phyloP scores from a whole-genome alignment of 225 moss, liverwort and hornwort species.

The Pseudisothecium myosuroides region DNA sequence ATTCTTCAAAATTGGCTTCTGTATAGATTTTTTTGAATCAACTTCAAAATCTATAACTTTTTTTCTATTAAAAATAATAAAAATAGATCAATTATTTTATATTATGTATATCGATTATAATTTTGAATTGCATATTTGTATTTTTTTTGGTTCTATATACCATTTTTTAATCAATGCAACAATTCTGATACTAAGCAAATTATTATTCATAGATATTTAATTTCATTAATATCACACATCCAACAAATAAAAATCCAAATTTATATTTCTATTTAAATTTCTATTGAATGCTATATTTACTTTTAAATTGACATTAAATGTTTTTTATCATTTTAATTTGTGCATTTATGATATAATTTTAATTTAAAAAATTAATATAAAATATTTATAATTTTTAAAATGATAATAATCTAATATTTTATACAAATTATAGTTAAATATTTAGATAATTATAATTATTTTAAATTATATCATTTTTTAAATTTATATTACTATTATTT shows the following conservation, averaged over 20 bases:
- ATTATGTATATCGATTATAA: neutral
- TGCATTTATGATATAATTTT: no score
- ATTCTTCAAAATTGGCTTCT: neutral
- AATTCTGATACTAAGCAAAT: neutral
- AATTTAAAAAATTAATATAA: neutral
- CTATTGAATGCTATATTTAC: neutral
- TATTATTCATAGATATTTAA: accelerated
- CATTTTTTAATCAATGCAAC: neutral
- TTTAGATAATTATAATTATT: neutral
- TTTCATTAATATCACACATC: no score
- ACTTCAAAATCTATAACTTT: neutral
- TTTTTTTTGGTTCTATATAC: no score
- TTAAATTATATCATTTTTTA: neutral
- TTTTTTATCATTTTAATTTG: neutral
- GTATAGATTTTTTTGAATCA: neutral
- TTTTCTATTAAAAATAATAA: neutral
- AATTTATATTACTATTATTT: neutral
- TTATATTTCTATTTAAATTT: neutral
- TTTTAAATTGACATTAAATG: neutral
- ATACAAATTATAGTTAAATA: no score
- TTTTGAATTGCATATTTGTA: neutral
- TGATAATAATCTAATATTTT: no score
- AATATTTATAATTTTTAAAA: neutral
- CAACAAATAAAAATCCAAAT: neutral
- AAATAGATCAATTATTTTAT: neutral